A percentile compares a stretch with the other conserved stretches of the same genome.
Evolutionary conservation across 768 basidiomycete genomes (phyloP).

Genomic region (Mycena latifolia): DNA sequence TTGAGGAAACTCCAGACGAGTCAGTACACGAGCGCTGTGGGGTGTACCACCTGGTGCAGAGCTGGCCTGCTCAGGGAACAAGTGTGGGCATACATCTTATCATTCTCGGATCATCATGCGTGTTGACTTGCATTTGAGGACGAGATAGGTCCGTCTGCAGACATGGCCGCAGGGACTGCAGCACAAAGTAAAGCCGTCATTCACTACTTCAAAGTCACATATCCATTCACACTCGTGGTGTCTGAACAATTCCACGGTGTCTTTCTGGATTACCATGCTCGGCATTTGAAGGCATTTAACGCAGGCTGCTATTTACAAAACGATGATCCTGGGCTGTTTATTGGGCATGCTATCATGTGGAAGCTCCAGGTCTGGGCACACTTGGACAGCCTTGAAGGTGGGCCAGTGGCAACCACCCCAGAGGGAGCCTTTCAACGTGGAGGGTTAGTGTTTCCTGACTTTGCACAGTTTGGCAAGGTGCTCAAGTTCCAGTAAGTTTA

Average conservation of each 20-base stretch:
- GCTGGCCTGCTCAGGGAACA: constrained; percentile 30
- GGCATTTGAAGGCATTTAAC: constrained; percentile 31
- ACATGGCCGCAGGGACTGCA: background rate
- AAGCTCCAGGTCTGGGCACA: constrained; percentile 36
- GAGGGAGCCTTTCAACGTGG: constrained; percentile 33
- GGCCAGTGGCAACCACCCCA: constrained; percentile 36
- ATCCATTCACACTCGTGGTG: background rate
- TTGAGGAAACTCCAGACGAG: too few species aligned
- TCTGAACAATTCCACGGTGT: background rate
- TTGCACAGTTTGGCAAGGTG: background rate
- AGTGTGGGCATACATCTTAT: constrained; percentile 8
- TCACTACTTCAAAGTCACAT: constrained; percentile 17
- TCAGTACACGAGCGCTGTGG: background rate
- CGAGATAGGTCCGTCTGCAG: background rate
- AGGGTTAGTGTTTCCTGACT: constrained; percentile 35
- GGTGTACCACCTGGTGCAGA: constrained; percentile 31
- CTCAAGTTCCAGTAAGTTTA: constrained; percentile 33
- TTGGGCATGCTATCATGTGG: constrained; percentile 37
- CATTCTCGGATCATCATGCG: background rate
- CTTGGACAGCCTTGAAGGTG: constrained; percentile 34
- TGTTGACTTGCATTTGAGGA: background rate
- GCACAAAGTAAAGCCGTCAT: constrained; percentile 6
- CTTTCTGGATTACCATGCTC: constrained; percentile 27
- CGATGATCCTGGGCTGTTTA: constrained; percentile 37
- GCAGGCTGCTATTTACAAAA: constrained; percentile 19